A percentile compares a stretch with the other conserved stretches of the same genome.
These are phyloP conservation scores for Candida chauliodis DNA, from an alignment of 805 yeast species.

Conservation along the genomic window DNA sequence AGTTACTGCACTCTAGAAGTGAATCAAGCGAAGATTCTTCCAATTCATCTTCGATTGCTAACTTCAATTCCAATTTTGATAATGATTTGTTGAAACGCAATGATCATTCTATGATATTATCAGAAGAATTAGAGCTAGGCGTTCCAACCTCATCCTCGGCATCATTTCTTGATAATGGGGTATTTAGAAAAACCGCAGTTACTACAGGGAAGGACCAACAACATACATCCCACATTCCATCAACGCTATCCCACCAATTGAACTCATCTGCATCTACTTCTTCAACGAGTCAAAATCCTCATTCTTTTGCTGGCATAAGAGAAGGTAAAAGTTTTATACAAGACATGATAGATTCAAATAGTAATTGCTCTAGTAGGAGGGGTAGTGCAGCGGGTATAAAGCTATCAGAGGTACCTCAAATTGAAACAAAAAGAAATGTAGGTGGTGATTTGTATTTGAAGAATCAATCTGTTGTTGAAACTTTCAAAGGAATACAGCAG, in stretches of 20 bases:
- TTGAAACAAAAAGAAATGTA: slow-evolving; percentile 44
- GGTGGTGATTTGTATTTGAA: slow-evolving; percentile 42
- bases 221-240: slow-evolving; percentile 15
- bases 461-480: slow-evolving; percentile 40
- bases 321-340: slow-evolving; percentile 25
- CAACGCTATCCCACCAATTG: slow-evolving; percentile 16
- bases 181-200: not conserved
- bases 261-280: slow-evolving; percentile 10
- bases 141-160: slow-evolving; percentile 13
- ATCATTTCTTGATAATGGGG: not conserved
- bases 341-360: slow-evolving; percentile 30
- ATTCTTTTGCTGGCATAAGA: slow-evolving; percentile 23
- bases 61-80: slow-evolving; percentile 9
- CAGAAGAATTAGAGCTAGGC: slow-evolving; percentile 21
- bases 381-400: slow-evolving; percentile 25
- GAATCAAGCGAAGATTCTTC: slow-evolving; percentile 31
- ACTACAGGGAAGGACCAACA: not conserved
- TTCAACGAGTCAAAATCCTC: slow-evolving; percentile 11
- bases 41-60: slow-evolving; percentile 12
- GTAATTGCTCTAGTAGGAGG: slow-evolving; percentile 23
- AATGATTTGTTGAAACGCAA: slow-evolving; percentile 1
- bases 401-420: slow-evolving; percentile 36
- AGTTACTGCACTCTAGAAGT: slow-evolving; percentile 23
- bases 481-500: slow-evolving; percentile 41
- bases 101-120: slow-evolving; percentile 29